Percentiles rank a stretch among this genome's conserved stretches.
Evolutionary conservation across 2,329 filamentous ascomycete species (phyloP).

Genomic region (Colletotrichum liriopes): DNA sequence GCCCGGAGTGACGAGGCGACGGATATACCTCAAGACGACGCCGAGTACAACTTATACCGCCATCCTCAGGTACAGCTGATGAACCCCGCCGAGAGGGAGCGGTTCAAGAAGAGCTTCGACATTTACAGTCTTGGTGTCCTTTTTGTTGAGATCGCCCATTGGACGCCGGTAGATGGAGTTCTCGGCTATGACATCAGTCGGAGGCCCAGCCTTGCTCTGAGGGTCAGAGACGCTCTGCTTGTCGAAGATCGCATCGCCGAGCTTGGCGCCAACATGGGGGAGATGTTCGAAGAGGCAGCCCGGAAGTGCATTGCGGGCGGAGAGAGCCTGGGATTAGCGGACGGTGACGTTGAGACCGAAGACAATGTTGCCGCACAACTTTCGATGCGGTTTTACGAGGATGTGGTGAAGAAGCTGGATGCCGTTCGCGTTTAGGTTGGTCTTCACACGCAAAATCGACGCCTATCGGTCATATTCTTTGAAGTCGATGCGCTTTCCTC

Average conservation of each 20-base stretch:
- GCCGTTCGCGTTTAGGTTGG: slow-evolving; percentile 52
- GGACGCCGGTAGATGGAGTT: slow-evolving; percentile 62
- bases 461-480: not conserved
- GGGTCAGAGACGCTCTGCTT: slow-evolving; percentile 54
- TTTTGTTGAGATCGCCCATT: slow-evolving; percentile 69
- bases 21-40: slow-evolving; percentile 62
- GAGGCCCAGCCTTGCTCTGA: slow-evolving; percentile 56
- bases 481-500: not conserved
- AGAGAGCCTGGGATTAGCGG: slow-evolving; percentile 53
- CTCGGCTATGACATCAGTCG: slow-evolving; percentile 56
- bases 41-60: slow-evolving; percentile 65
- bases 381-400: slow-evolving; percentile 59
- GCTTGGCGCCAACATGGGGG: slow-evolving; percentile 57
- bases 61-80: slow-evolving; percentile 62
- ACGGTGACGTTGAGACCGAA: slow-evolving; percentile 58
- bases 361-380: slow-evolving; percentile 57
- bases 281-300: slow-evolving; percentile 57
- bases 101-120: slow-evolving; percentile 67
- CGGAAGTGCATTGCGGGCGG: slow-evolving; percentile 56
- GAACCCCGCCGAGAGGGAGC: slow-evolving; percentile 50
- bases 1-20: slow-evolving; percentile 66
- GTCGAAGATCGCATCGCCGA: slow-evolving; percentile 49
- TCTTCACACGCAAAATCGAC: not conserved
- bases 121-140: slow-evolving; percentile 69
- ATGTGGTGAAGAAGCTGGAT: slow-evolving; percentile 61